Base-by-base conservation (phyloP, 2,329 filamentous ascomycete species). In the Beauveria bassiana region DNA sequence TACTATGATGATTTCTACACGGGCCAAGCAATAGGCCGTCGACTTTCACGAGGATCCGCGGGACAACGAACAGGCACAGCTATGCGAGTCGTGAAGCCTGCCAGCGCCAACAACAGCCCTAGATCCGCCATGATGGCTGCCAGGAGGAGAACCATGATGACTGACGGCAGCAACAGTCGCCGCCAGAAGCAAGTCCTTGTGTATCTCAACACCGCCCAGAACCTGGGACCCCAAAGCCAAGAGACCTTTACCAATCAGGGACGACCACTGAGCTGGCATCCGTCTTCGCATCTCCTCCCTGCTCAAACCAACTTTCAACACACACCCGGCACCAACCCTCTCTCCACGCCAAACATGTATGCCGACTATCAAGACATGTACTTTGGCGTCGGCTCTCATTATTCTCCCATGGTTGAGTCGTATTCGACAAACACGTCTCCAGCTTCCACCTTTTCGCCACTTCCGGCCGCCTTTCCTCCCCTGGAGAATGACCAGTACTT, bases 201-300 rank as follows among this genome's bases (percentile, higher is more conserved):
- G 62, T 75, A 80, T 65, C 67, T 45, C 54, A 67, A 46, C 67
- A 66, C 51, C 69, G 70, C 58, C 64, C 70, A 20, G 59, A 61
- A 46, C 63, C 52, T 43, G 63, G 64, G 67, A 62, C 14, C 65
- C 63, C 40, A 66, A 49, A 40, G 56, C 43, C 46, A 40, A 28
- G 46, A 59, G n/a, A 42, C 40, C 38, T 61, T 64, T 42, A 8
- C 9, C 18, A 72, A 74, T 68, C 73, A 78, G 45, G 74, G 74
- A 58, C 82, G 89, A 47, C 88, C 89, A 6, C 77, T 90, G 51
- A 91, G 88, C 77, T 92, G 89, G 89, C 89, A 92, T 71, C 87
- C 88, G 3, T 82, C 83, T 24, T 83, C 86, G 22, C 72, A 71
- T 50, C 66, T 71, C 68, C 70, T 75, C 18, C 72, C 73, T 53